Evolutionary conservation across 768 basidiomycete species (phyloP).

Genomic region (Cystofilobasidium capitatum): DNA sequence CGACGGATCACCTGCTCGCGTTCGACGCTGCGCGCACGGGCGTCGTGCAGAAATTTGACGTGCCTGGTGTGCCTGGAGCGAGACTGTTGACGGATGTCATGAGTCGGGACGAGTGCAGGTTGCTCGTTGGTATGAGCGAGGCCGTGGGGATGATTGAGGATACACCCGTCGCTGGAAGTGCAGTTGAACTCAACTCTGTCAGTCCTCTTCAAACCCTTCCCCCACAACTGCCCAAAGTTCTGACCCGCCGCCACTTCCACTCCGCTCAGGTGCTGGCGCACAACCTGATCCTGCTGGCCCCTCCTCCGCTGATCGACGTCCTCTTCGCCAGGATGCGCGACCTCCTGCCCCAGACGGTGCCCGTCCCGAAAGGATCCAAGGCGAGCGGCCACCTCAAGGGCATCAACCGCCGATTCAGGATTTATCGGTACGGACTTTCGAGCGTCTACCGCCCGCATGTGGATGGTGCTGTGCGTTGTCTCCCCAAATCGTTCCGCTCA

Average conservation of each 20-base stretch:
- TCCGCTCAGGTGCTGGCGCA: constrained; percentile 22
- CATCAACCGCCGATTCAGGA: constrained; percentile 24
- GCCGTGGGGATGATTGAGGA: constrained; percentile 48
- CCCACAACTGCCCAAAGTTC: not conserved
- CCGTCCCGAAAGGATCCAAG: constrained; percentile 17
- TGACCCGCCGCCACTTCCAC: not conserved
- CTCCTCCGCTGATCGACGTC: constrained; percentile 13
- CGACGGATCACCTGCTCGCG: constrained; percentile 39
- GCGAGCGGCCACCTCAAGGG: constrained; percentile 15
- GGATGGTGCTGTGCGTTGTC: constrained; percentile 14
- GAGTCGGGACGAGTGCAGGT: constrained; percentile 43
- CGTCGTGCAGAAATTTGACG: constrained; percentile 39
- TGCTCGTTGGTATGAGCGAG: constrained; percentile 46
- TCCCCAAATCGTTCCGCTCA: too few species aligned
- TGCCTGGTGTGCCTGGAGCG: constrained; percentile 46
- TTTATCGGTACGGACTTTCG: constrained; percentile 22
- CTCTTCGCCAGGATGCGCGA: constrained; percentile 19
- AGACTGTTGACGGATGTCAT: constrained; percentile 49
- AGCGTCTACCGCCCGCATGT: constrained; percentile 26
- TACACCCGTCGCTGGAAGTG: constrained; percentile 47
- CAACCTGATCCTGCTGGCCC: constrained; percentile 26
- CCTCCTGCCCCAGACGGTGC: constrained; percentile 11
- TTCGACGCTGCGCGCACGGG: constrained; percentile 30
- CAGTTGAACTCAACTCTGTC: constrained; percentile 44
- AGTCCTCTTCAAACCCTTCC: constrained; percentile 12